These are phyloP conservation scores for Eucalyptus erythrocorys DNA, from an alignment of 345 rosid genomes.

Conservation along the genomic window DNA sequence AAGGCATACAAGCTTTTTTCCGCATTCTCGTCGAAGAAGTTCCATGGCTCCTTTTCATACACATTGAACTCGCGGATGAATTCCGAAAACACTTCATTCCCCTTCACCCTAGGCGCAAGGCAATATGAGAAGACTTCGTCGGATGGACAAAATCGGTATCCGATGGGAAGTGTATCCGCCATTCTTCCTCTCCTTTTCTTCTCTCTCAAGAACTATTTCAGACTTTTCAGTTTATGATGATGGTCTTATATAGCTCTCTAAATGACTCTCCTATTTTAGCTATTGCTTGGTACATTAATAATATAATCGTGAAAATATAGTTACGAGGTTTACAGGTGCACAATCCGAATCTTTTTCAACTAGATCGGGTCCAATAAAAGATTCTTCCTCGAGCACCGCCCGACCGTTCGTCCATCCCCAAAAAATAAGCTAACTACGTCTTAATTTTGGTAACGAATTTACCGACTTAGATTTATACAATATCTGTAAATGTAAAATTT, in stretches of 20 bases:
- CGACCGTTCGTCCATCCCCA: background rate
- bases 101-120: background rate
- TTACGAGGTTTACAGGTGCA: too few relatives aligned
- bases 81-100: background rate
- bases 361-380: too few relatives aligned
- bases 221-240: background rate
- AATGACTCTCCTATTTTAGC: background rate
- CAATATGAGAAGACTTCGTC: background rate
- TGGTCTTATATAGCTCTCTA: background rate
- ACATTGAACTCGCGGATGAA: background rate
- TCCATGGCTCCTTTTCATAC: background rate
- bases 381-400: background rate
- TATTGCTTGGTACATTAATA: too few relatives aligned
- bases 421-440: background rate
- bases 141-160: background rate
- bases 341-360: background rate
- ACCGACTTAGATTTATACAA: background rate
- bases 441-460: background rate
- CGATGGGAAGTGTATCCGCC: background rate
- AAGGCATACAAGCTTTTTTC: background rate
- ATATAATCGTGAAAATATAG: too few relatives aligned
- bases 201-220: background rate
- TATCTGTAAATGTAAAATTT: background rate
- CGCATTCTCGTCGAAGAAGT: background rate
- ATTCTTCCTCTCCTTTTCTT: background rate